Evolutionary conservation across 1,139 yeast species (phyloP), one percentile per base, ranked within the genome.

Genomic region (Sugiyamaella japonica): DNA sequence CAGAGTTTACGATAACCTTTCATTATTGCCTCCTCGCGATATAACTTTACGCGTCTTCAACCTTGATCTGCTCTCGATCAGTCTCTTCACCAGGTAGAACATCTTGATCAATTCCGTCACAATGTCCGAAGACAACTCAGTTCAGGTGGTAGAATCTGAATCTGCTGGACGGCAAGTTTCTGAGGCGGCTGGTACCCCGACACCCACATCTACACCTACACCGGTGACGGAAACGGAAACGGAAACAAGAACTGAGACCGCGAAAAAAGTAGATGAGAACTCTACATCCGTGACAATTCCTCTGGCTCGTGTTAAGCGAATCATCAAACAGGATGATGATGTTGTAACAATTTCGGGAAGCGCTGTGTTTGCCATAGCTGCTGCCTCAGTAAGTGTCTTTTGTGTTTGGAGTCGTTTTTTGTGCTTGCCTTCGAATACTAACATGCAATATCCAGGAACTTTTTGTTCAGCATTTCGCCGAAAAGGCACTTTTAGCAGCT

Each of bases 251-350:
- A 20, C 25, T 20, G 25, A 20, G 25, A 17, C 17, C 13, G 20
- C 36, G 5, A 16, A 29, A 16, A 9, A 9, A 6, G n/a, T n/a
- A n/a, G 41, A 34, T 5, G 40, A 31, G 10, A 7, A 39, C 13
- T 3, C 46, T 7, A 29, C 51, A 7, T 48, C 51, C 1, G 51
- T 48, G 7, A 20, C 51, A 7, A 32, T 48, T 15, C 98, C 97
- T 6, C 73, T 90, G 29, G 80, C 96, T 1, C 85, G 91, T 62
- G 85, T 91, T 61, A 90, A 89, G 68, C 80, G 85, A 64, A 86
- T 91, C 53, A 84, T 93, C 66, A 89, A 88, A 65, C 80, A 86
- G 70, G 98, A 93, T 67, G 89, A 91, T 4, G 96, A 89, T 43
- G 87, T 87, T 63, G 73, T 79, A 5, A 81, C 89, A 1, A 85